These are phyloP conservation scores for Diplodia scrobiculata DNA, from an alignment of 2,329 filamentous ascomycete genomes.

Conservation along the genomic window DNA sequence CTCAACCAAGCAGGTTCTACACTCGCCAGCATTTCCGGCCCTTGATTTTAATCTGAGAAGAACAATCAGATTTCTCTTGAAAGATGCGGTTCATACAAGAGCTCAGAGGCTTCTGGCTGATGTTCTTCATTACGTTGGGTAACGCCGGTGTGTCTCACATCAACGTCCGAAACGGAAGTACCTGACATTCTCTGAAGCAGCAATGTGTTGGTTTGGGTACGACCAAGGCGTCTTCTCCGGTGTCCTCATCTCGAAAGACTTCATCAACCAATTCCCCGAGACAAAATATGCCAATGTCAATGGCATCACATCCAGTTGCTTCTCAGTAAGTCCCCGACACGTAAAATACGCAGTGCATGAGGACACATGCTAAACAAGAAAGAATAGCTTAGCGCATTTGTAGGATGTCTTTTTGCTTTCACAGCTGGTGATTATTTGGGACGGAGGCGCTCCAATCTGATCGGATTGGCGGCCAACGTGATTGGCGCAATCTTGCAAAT, in stretches of 20 bases:
- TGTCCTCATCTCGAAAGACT: slow-evolving; percentile 33
- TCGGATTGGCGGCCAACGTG: slow-evolving; percentile 31
- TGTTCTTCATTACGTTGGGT: slow-evolving; percentile 1
- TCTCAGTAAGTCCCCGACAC: slow-evolving; percentile 31
- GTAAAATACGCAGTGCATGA: neutral
- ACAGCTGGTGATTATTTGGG: slow-evolving; percentile 31
- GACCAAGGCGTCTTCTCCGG: slow-evolving; percentile 32
- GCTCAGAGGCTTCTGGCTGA: slow-evolving; percentile 6
- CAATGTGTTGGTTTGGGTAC: slow-evolving; percentile 31
- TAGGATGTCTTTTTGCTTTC: slow-evolving; percentile 24
- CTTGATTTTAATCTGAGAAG: neutral
- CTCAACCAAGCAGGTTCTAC: too few relatives aligned
- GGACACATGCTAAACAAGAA: neutral
- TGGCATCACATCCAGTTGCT: slow-evolving; percentile 36
- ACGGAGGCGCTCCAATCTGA: slow-evolving; percentile 34
- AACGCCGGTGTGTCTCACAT: neutral
- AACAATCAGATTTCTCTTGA: neutral
- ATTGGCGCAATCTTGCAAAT: slow-evolving; percentile 35
- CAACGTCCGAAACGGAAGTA: neutral
- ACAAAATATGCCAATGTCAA: slow-evolving; percentile 34
- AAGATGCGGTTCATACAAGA: slow-evolving; percentile 1
- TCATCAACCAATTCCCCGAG: slow-evolving; percentile 34
- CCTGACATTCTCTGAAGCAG: neutral
- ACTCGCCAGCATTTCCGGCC: neutral
- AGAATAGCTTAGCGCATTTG: slow-evolving; percentile 3